A percentile compares a stretch with the other conserved stretches of the same genome.
Evolutionary conservation across 1,139 yeast species (phyloP).

Genomic region (Kluyveromyces marxianus): DNA sequence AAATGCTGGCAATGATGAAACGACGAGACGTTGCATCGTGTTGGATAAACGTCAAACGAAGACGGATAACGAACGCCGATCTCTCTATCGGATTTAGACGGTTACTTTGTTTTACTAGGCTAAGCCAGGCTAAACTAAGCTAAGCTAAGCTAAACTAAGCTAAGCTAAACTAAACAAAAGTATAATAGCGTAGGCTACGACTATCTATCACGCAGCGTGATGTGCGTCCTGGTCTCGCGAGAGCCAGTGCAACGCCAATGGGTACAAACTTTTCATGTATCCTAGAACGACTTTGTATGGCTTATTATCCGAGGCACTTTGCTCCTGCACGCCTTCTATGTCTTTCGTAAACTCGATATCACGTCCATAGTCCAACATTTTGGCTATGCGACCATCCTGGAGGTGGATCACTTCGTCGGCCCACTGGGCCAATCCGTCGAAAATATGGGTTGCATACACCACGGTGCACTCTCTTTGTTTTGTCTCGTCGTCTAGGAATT

Average conservation of each 20-base stretch:
- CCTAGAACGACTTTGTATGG: slow-evolving; percentile 31
- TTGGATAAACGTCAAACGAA: too few species aligned
- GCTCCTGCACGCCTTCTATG: slow-evolving; percentile 14
- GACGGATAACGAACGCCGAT: too few species aligned
- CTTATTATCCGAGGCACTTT: slow-evolving; percentile 7
- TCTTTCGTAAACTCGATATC: slow-evolving; percentile 30
- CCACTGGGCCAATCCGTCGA: slow-evolving; percentile 89
- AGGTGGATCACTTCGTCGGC: slow-evolving; percentile 81
- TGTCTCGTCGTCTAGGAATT: slow-evolving; percentile 67
- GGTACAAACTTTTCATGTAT: slow-evolving; percentile 53
- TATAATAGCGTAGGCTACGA: too few species aligned
- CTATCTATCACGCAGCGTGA: background rate
- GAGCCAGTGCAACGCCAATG: slow-evolving; percentile 64
- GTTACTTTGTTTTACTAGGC: too few species aligned
- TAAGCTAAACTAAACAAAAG: too few species aligned
- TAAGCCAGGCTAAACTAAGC: too few species aligned
- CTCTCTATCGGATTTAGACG: too few species aligned
- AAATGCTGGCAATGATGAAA: too few species aligned
- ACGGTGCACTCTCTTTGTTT: slow-evolving; percentile 56
- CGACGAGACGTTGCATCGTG: too few species aligned
- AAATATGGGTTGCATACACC: slow-evolving; percentile 92
- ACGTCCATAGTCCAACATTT: slow-evolving; percentile 26
- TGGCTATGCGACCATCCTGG: slow-evolving; percentile 51
- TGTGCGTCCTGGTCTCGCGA: slow-evolving; percentile 34
- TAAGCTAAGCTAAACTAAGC: too few species aligned